Conservation (phyloP, 306 rosid species). For the Gastrolobium bilobum region DNA sequence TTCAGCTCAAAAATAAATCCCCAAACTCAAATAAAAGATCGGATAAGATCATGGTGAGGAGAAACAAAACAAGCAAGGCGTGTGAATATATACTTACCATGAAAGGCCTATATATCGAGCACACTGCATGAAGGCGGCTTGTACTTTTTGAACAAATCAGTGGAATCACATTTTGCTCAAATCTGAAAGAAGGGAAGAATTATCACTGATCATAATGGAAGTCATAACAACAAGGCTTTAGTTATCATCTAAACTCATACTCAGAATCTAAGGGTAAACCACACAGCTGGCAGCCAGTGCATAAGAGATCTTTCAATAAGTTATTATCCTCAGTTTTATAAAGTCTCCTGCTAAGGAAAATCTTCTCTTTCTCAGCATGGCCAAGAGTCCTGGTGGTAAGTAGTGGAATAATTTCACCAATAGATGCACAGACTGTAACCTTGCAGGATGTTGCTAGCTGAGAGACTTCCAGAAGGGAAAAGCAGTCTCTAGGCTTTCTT, state of each 20-base stretch:
- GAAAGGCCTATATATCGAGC: constrained; percentile 82
- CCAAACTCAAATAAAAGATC: constrained; percentile 2
- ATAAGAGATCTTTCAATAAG: constrained; percentile 72
- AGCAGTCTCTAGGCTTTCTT: constrained; percentile 55
- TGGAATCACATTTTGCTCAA: constrained; percentile 56
- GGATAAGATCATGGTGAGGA: constrained; percentile 25
- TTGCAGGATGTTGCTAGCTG: constrained; percentile 59
- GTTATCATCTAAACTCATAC: constrained; percentile 48
- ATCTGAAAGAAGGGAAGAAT: constrained; percentile 46
- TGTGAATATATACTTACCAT: constrained; percentile 61
- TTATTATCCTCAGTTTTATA: constrained; percentile 51
- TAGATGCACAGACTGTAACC: constrained; percentile 66
- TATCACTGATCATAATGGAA: constrained; percentile 33
- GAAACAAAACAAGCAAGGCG: constrained; percentile 37
- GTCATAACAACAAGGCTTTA: constrained; percentile 26
- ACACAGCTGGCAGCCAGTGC: constrained; percentile 85
- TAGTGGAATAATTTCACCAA: constrained; percentile 71
- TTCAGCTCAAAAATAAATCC: constrained; percentile 23
- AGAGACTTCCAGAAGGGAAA: constrained; percentile 64
- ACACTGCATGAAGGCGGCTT: constrained; percentile 64
- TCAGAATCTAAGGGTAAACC: constrained; percentile 73
- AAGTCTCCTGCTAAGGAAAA: constrained; percentile 71
- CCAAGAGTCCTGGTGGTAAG: constrained; percentile 20
- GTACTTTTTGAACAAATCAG: constrained; percentile 73
- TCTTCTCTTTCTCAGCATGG: constrained; percentile 61